Base-by-base conservation (phyloP, 1,284 basidiomycete genomes). In the Rhizoctonia solani region DNA sequence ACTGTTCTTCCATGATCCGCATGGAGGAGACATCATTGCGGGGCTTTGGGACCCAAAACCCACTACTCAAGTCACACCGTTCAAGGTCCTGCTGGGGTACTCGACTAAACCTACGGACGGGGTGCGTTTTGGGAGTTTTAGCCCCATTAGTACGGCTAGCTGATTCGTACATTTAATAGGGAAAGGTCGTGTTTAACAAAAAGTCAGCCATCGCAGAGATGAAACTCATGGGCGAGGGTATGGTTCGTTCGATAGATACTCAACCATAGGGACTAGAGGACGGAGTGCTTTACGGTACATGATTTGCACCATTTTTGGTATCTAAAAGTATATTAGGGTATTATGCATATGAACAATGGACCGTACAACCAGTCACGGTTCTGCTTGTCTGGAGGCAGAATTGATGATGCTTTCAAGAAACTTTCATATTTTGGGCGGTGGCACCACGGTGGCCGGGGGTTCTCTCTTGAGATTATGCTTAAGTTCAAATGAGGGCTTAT, bases 1-100 rank as follows among this genome's bases (percentile, higher is more conserved):
- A 71, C 83, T 91, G 61, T 82, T 97, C 55, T 99, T 98, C 81
- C 86, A 88, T 74, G 96, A 99, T 73, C 79, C 82, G 0, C 82
- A 88, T 39, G 97, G 97, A 14, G 95, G 96, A 0, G 79, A 83
- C 56, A 79, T 82, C 6, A 87, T 96, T 61, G 95, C 92, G 5
- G 88, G 85, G 0, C 85, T 98, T 0, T 98, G 94, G 91, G 93
- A 97, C 73, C 90, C 92, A 0, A 73, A 76, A 54, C 74, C 78
- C 23, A 61, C 46, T 11, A 61, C 58, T 4, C 58, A 50, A 37
- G 58, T 61, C 4, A 75, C 81, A 52, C 81, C 86, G 1, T 94
- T 97, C 81, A 87, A 92, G 73, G 92, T 95, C 3, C 80, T 94
- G 59, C 85, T 92, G 16, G 90, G 89, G 1, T 96, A 90, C 78